Conservation (phyloP, 768 basidiomycete species). For the Hortiboletus campestris region DNA sequence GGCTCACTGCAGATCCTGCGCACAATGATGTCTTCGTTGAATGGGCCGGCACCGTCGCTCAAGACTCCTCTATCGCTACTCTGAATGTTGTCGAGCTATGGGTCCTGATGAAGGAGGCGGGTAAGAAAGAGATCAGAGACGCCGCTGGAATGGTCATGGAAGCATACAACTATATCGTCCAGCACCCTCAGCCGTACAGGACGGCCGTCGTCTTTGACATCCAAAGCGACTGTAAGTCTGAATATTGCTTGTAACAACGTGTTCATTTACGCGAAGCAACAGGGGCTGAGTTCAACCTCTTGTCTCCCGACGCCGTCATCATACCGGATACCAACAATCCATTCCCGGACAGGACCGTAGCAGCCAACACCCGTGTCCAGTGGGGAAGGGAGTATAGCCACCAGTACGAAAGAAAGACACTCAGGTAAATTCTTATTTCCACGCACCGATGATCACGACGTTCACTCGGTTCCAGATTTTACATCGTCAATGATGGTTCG, state of each 20-base stretch:
- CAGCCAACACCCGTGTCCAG: conserved; percentile 10
- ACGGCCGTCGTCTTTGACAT: conserved; percentile 3
- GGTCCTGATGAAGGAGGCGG: conserved; percentile 2
- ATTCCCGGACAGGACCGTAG: neutral
- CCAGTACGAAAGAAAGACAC: neutral
- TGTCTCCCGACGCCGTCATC: conserved; percentile 2
- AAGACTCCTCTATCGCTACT: neutral
- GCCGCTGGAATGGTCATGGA: conserved; percentile 5
- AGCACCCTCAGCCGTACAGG: neutral
- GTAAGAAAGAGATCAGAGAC: neutral
- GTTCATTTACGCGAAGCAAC: neutral
- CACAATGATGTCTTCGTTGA: neutral
- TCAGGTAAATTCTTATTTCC: neutral
- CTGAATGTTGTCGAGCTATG: conserved; percentile 3
- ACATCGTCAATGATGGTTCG: conserved; percentile 6
- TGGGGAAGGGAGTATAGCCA: conserved; percentile 9
- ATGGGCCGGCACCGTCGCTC: neutral
- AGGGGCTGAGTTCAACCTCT: conserved; percentile 13
- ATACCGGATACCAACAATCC: neutral
- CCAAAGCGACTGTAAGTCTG: conserved; percentile 5
- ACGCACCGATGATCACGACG: neutral
- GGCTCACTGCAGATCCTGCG: conserved; percentile 4
- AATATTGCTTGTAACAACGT: neutral
- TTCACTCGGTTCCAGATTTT: neutral
- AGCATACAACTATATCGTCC: conserved; percentile 3